These are phyloP conservation scores for Calonectria leucothoes DNA, from an alignment of 2,329 filamentous ascomycete species.

Conservation along the genomic window DNA sequence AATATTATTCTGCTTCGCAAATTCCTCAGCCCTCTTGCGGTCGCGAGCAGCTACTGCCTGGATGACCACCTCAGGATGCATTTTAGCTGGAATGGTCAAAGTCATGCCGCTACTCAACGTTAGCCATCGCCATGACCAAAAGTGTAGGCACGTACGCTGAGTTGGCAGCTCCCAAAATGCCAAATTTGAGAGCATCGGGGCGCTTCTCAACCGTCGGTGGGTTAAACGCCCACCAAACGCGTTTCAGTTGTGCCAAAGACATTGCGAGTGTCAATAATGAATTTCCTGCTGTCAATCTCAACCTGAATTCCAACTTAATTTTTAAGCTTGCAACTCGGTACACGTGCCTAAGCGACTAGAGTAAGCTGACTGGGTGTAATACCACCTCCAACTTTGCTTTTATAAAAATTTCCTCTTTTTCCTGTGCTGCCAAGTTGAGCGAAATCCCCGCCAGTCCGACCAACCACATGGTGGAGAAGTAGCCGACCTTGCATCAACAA, in stretches of 20 bases:
- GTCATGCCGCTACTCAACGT: background rate
- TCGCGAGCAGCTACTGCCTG: background rate
- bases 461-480: no score
- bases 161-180: background rate
- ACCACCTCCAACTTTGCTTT: no score
- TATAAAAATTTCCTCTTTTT: no score
- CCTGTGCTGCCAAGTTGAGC: no score
- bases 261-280: background rate
- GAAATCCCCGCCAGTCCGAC: no score
- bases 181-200: background rate
- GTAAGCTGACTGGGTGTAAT: no score
- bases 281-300: background rate
- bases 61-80: background rate
- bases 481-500: no score
- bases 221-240: background rate
- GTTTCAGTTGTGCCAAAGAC: background rate
- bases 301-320: background rate
- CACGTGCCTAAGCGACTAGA: no score
- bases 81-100: background rate
- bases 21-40: background rate
- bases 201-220: background rate
- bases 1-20: background rate
- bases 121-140: background rate
- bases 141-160: background rate
- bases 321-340: background rate